phyloP scores from a whole-genome alignment of 106 monocot species.

The Dactylorhiza incarnata region DNA sequence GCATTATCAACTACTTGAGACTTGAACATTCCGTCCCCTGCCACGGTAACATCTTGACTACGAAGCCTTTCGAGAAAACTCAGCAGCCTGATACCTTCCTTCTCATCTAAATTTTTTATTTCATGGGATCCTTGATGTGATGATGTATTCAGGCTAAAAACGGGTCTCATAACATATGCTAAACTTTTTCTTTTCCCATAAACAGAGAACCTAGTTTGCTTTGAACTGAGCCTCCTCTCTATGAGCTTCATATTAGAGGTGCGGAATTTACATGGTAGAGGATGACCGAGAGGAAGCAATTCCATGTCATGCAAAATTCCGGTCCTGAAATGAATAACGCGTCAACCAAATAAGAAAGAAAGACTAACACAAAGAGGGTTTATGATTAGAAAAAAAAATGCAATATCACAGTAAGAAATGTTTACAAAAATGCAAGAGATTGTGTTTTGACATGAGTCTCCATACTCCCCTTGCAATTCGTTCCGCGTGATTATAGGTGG shows the following conservation, averaged over 20 bases:
- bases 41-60: neutral
- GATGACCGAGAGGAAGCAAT: conserved; percentile 25
- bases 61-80: conserved; percentile 15
- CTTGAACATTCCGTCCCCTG: conserved; percentile 2
- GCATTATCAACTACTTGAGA: conserved; percentile 26
- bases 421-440: neutral
- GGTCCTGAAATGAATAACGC: conserved; percentile 3
- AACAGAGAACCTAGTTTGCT: conserved; percentile 6
- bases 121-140: conserved; percentile 6
- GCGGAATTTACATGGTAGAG: conserved; percentile 18
- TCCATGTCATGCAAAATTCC: conserved; percentile 33
- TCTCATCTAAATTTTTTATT: conserved; percentile 15
- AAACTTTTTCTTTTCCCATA: conserved; percentile 12
- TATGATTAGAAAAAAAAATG: neutral
- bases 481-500: no score
- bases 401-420: neutral
- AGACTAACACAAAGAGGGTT: neutral
- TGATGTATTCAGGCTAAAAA: neutral
- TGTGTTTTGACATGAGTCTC: neutral
- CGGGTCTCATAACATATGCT: conserved; percentile 8
- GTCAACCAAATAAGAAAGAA: neutral
- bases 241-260: conserved; percentile 12
- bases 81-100: conserved; percentile 21
- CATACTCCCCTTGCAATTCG: no score
- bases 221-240: conserved; percentile 9